phyloP scores from a whole-genome alignment of 768 basidiomycete species.

The Kwoniella sp. region DNA sequence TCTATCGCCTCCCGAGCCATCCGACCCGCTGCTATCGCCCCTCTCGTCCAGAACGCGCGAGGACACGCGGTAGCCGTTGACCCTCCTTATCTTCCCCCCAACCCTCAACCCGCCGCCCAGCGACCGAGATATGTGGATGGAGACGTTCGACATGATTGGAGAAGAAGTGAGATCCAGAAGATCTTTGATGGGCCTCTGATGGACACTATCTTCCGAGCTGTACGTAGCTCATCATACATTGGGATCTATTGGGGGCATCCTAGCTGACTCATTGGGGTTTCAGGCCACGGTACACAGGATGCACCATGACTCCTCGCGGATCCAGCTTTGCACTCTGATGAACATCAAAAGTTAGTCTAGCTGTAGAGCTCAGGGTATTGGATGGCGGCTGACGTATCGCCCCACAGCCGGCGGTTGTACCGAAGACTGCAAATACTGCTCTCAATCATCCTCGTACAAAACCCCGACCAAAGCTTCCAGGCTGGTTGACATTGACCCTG shows the following conservation, averaged over 20 bases:
- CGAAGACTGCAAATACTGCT: constrained; percentile 98
- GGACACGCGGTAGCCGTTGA: constrained; percentile 47
- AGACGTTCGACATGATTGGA: constrained; percentile 68
- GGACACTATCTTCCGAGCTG: constrained; percentile 84
- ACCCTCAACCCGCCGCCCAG: constrained; percentile 11
- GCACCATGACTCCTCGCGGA: constrained; percentile 82
- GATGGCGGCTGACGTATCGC: neutral
- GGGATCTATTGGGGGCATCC: neutral
- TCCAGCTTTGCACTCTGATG: constrained; percentile 96
- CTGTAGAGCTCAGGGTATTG: no score
- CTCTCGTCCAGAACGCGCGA: constrained; percentile 25
- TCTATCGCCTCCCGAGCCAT: constrained; percentile 20
- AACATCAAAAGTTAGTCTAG: constrained; percentile 88
- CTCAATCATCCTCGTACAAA: constrained; percentile 90
- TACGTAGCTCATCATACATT: constrained; percentile 29
- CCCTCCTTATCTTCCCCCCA: constrained; percentile 26
- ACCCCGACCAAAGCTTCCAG: constrained; percentile 86
- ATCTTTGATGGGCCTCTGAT: constrained; percentile 85
- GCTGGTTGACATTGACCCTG: constrained; percentile 84
- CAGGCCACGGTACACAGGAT: constrained; percentile 73
- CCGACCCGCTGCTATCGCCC: constrained; percentile 26
- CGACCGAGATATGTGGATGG: constrained; percentile 37
- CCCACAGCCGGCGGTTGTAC: constrained; percentile 85
- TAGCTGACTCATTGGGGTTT: constrained; percentile 11
- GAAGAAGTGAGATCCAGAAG: constrained; percentile 73